Evolutionary conservation across 1,284 basidiomycete species (phyloP).

Genomic region (Waitea zeae): DNA sequence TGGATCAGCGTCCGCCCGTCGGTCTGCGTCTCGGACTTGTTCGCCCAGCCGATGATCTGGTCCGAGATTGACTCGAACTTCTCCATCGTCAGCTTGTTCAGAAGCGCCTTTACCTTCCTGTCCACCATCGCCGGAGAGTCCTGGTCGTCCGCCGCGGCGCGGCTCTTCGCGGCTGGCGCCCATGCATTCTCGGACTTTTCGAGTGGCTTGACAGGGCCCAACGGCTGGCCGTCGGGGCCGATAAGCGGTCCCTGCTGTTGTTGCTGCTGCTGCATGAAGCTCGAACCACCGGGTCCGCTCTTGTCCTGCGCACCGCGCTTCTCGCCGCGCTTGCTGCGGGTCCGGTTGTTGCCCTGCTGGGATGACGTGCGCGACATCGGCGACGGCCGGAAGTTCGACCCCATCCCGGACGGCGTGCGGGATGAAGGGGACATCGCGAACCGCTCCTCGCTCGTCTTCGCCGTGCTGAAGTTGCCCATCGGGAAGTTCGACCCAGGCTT

Average conservation of each 20-base stretch:
- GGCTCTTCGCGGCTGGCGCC: constrained; percentile 26
- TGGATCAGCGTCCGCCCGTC: constrained; percentile 90
- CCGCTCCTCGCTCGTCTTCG: constrained; percentile 59
- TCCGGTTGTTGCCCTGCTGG: constrained; percentile 47
- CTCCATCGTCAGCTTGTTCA: constrained; percentile 97
- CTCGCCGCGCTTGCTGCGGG: constrained; percentile 39
- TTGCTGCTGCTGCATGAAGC: too few relatives aligned
- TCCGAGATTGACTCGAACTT: constrained; percentile 91
- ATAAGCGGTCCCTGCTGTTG: too few relatives aligned
- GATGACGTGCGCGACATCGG: constrained; percentile 62
- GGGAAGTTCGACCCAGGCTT: constrained; percentile 29
- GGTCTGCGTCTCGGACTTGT: constrained; percentile 84
- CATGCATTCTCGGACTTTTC: constrained; percentile 74
- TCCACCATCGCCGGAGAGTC: constrained; percentile 77
- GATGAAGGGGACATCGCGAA: constrained; percentile 26
- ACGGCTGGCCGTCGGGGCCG: constrained; percentile 8
- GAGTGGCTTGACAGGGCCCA: constrained; percentile 62
- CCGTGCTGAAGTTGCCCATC: constrained; percentile 67
- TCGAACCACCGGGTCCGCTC: constrained; percentile 1
- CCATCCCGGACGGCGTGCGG: constrained; percentile 23
- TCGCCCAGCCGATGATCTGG: constrained; percentile 89
- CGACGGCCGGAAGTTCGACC: too few relatives aligned
- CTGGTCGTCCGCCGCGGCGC: constrained; percentile 24
- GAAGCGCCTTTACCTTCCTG: constrained; percentile 82
- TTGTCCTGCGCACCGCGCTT: background rate